Evolutionary conservation across 352 stramenopile species (phyloP).

Genomic region (Phytophthora cajani): DNA sequence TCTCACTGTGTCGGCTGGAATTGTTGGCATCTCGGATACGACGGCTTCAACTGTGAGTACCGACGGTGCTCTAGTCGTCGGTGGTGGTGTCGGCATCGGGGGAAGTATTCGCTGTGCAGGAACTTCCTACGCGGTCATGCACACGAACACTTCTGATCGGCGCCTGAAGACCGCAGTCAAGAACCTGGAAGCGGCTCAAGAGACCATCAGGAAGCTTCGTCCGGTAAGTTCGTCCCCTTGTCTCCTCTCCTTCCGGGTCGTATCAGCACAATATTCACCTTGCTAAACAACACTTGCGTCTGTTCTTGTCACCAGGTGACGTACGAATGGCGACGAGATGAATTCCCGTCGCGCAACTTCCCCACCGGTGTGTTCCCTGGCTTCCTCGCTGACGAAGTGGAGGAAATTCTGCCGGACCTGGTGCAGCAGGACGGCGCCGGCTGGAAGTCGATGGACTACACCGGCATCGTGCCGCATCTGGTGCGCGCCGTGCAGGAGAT

Average conservation of each 20-base stretch:
- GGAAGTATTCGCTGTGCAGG: constrained; percentile 31
- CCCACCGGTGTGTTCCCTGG: constrained; percentile 44
- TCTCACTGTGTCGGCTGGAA: constrained; percentile 25
- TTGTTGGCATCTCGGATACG: constrained; percentile 26
- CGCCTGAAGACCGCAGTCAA: constrained; percentile 47
- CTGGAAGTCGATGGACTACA: constrained; percentile 68
- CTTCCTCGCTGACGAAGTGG: constrained; percentile 75
- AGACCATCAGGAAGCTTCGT: constrained; percentile 42
- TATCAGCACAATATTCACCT: not conserved
- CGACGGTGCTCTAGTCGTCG: constrained; percentile 50
- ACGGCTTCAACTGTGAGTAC: constrained; percentile 21
- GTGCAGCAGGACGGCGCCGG: constrained; percentile 55
- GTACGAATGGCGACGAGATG: constrained; percentile 55
- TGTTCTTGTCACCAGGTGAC: constrained; percentile 43
- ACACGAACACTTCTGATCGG: constrained; percentile 37
- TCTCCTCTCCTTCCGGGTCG: not conserved
- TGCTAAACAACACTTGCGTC: constrained; percentile 1
- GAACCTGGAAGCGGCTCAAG: constrained; percentile 24
- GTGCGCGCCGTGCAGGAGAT: constrained; percentile 67
- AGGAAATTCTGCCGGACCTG: constrained; percentile 59
- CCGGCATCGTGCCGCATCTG: constrained; percentile 60
- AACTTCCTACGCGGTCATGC: constrained; percentile 18
- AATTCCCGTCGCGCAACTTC: constrained; percentile 52
- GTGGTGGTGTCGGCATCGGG: constrained; percentile 44
- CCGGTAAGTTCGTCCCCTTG: constrained; percentile 36